Evolutionary conservation across 164 flowering plant species (phyloP), one percentile per base, ranked within the genome.

Genomic region (Dillenia suffruticosa): DNA sequence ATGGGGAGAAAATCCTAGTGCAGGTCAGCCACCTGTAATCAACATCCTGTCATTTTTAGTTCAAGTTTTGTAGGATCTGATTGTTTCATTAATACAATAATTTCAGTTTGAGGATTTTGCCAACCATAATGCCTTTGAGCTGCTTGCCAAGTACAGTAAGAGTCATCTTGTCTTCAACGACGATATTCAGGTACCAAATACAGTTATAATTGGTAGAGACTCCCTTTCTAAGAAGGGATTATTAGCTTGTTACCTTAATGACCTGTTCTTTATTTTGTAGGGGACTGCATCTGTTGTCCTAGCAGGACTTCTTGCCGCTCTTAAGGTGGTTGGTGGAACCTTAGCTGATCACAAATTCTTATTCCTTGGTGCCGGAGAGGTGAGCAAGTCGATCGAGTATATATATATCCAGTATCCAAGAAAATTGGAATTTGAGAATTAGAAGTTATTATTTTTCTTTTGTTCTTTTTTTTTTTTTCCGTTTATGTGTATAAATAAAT

Each of bases 301-400:
- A 40, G 82, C 92, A 15, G 97, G 97, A 46, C 70, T 91, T 57
- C 54, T 91, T 66, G 74, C 96, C 26, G 70, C 94, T 47, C 67
- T 85, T 67, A 89, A 82, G 64, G 58, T 84, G 50, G 68, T 87
- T 64, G 92, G 89, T 19, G 88, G 92, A 59, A 63, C 73, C 54
- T 77, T 91, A 47, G 84, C 85, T 57, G 90, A 89, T 64, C 96
- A 91, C 60, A 85, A 78, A 49, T 87, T 89, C 81, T 75, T 91
- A 50, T 91, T 91, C 76, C 76, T 91, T 40, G 96, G 97, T 65
- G 96, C 97, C 66, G 96, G 97, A 69, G 97, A 89, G 89, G 97
- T 90, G 64, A 68, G 63, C 40, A 32, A 4, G 40, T 32, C 1
- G 22, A 1, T 19, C 22, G 22, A 4, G 5, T 5, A 6, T 32